Evolutionary conservation across 768 basidiomycete species (phyloP).

Genomic region (Tulasnella sp.): DNA sequence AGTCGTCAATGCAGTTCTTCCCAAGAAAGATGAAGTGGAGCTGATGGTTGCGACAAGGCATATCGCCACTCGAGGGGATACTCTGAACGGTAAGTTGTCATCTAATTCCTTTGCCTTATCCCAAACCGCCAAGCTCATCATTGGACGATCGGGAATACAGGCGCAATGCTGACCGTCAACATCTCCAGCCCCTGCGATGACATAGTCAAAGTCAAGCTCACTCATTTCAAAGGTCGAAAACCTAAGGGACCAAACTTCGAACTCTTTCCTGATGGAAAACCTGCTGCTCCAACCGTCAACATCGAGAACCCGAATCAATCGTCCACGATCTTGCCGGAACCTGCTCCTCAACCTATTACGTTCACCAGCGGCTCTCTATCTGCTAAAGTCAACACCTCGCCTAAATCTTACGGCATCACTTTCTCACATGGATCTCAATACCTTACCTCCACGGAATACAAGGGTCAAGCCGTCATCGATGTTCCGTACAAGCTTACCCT

Average conservation of each 20-base stretch:
- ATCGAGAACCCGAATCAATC: constrained; percentile 32
- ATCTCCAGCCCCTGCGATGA: background rate
- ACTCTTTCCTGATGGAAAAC: constrained; percentile 51
- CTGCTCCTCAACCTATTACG: constrained; percentile 46
- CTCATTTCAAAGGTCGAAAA: constrained; percentile 5
- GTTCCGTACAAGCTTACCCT: constrained; percentile 25
- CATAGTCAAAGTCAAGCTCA: constrained; percentile 1
- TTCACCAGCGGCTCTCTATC: constrained; percentile 16
- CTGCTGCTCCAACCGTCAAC: constrained; percentile 36
- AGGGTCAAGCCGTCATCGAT: constrained; percentile 26
- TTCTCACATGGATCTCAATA: constrained; percentile 13
- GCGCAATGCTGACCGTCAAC: background rate
- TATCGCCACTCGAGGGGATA: constrained; percentile 25
- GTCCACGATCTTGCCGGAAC: constrained; percentile 47
- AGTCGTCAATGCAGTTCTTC: too few relatives aligned
- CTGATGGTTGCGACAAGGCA: constrained; percentile 40
- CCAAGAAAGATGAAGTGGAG: constrained; percentile 40
- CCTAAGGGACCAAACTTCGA: background rate
- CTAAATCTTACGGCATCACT: constrained; percentile 8
- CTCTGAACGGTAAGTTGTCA: constrained; percentile 41
- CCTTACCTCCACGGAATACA: constrained; percentile 20
- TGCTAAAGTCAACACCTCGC: constrained; percentile 16
- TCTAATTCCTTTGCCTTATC: constrained; percentile 41
- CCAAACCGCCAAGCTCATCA: background rate
- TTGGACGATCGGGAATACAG: constrained; percentile 6